Base-by-base conservation (phyloP, 306 rosid species). In the Casuarina glauca region DNA sequence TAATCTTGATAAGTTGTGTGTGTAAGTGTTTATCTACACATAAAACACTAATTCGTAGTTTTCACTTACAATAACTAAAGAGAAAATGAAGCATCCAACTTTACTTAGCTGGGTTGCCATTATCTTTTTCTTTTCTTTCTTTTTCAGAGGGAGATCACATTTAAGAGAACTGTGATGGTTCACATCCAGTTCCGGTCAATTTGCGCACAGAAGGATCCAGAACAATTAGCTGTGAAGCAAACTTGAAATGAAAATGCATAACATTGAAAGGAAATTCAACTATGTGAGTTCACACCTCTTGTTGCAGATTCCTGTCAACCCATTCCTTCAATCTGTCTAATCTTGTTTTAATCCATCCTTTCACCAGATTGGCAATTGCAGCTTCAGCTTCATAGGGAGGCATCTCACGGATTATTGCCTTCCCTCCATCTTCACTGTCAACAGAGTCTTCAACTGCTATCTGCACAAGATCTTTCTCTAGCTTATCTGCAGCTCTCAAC, bases 331-430 rank as follows among this genome's bases (percentile, higher is more conserved):
- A 72, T 81, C 91, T 86, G 85, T 93, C 97, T 81, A 91, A 83
- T 86, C 97, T 91, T 57, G 90, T 87, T 86, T 89, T 93, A 51
- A 93, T 91, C 98, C 99, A 95, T 70, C 74, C 82, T 90, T 91
- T 93, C 36, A 95, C 99, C 85, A 95, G 84, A 86, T 95, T 93
- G 71, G 97, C 96, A 71, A 95, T 91, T 46, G 97, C 96, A 78
- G 91, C 81, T 86, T 95, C 97, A 73, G 97, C 97, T 84, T 95
- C 99, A 61, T 62, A 95, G 70, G 99, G 97, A 76, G 97, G 97
- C 99, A 95, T 92, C 89, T 95, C 99, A 19, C 99, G 97, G 74
- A 95, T 95, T 85, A 95, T 89, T 79, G 96, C 97, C 86, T 95
- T 95, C 72, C 97, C 99, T 69, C 99, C 99, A 55, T 95, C 99